phyloP scores from a whole-genome alignment of 1,139 yeast species.

The Zygoascus meyerae region DNA sequence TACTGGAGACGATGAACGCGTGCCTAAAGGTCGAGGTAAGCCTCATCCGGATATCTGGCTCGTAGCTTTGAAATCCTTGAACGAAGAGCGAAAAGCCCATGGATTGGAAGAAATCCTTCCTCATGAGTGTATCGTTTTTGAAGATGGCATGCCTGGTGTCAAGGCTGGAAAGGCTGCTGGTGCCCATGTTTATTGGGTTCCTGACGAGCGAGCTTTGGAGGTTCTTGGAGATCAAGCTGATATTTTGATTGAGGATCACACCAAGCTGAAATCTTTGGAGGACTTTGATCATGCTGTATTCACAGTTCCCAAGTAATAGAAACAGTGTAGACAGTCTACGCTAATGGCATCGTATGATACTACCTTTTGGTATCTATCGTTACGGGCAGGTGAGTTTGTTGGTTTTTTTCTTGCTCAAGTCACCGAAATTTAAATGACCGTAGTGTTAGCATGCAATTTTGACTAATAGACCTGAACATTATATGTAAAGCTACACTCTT shows the following conservation, averaged over 20 bases:
- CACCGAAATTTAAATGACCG: too few relatives aligned
- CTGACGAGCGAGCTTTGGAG: conserved; percentile 64
- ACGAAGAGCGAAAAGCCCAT: conserved; percentile 38
- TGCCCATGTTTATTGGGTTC: conserved; percentile 88
- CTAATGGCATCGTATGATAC: too few relatives aligned
- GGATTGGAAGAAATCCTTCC: conserved; percentile 47
- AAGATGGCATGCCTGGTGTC: conserved; percentile 92
- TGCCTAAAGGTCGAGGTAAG: conserved; percentile 81
- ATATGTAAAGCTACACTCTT: too few relatives aligned
- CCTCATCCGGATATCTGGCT: conserved; percentile 93
- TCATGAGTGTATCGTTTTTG: conserved; percentile 81
- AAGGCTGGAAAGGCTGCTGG: conserved; percentile 77
- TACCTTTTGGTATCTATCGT: too few relatives aligned
- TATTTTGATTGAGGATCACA: conserved; percentile 48
- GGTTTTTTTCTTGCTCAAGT: too few relatives aligned
- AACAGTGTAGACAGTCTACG: too few relatives aligned
- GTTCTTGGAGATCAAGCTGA: conserved; percentile 42
- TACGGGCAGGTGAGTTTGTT: too few relatives aligned
- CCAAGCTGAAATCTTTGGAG: conserved; percentile 46
- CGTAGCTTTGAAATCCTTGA: conserved; percentile 66
- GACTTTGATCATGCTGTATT: conserved; percentile 46
- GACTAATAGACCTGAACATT: too few relatives aligned
- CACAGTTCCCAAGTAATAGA: too few relatives aligned
- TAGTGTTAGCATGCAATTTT: too few relatives aligned
- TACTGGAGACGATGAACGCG: conserved; percentile 81